These are phyloP conservation scores for Suhomyces taliae DNA, from an alignment of 1,139 yeast species.

Conservation along the genomic window DNA sequence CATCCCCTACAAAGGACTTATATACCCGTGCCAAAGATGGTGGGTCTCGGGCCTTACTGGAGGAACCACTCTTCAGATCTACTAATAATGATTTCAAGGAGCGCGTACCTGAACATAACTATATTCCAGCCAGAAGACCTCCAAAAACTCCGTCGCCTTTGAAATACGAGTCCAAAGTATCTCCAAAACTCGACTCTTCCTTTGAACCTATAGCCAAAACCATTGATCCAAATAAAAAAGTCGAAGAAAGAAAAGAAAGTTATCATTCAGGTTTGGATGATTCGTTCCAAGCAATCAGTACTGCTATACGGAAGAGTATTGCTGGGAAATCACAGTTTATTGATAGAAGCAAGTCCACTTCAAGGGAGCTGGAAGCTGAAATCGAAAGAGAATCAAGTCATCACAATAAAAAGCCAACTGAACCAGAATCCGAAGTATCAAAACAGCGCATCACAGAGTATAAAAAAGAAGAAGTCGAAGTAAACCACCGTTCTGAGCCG, in stretches of 20 bases:
- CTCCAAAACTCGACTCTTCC: conserved; percentile 22
- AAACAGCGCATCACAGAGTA: too few relatives aligned
- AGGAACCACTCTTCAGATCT: too few relatives aligned
- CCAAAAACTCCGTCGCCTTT: conserved; percentile 12
- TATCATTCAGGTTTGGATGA: conserved; percentile 15
- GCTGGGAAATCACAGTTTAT: conserved; percentile 28
- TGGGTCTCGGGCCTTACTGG: too few relatives aligned
- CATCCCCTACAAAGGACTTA: too few relatives aligned
- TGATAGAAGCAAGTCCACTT: neutral
- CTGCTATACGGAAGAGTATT: conserved; percentile 40
- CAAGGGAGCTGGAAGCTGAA: neutral
- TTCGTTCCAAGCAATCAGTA: conserved; percentile 38
- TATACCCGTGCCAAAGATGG: too few relatives aligned
- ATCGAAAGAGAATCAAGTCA: neutral
- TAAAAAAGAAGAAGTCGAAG: too few relatives aligned
- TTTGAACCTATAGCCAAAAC: conserved; percentile 22
- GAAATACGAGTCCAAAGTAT: conserved; percentile 11
- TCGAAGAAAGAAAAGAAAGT: neutral
- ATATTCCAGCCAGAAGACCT: neutral
- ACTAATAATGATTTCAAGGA: too few relatives aligned
- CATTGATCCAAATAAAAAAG: conserved; percentile 11
- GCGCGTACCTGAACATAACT: too few relatives aligned
- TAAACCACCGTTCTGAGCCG: neutral
- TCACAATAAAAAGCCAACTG: too few relatives aligned
- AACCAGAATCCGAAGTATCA: too few relatives aligned